phyloP scores from a whole-genome alignment of 768 basidiomycete genomes.

The Suillus occidentalis region DNA sequence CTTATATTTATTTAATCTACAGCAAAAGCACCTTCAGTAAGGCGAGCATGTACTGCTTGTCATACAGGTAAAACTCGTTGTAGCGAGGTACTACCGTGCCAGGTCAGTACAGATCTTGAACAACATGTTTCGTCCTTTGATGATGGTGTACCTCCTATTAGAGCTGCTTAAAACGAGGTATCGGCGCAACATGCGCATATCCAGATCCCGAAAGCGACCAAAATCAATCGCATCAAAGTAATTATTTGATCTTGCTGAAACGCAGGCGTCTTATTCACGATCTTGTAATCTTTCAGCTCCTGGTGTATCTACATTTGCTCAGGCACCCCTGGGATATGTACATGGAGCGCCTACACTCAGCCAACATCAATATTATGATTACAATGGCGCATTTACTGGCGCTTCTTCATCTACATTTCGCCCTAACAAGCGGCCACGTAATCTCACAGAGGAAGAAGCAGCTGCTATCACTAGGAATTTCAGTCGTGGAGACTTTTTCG shows the following conservation, averaged over 20 bases:
- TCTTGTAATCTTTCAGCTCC: slow-evolving; percentile 26
- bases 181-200: slow-evolving; percentile 69
- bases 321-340: slow-evolving; percentile 40
- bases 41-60: slow-evolving; percentile 78
- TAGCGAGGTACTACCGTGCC: slow-evolving; percentile 79
- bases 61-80: slow-evolving; percentile 84
- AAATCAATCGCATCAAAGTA: slow-evolving; percentile 31
- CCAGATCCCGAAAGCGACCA: slow-evolving; percentile 72
- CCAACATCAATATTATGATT: slow-evolving; percentile 74
- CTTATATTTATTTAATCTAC: slow-evolving; percentile 15
- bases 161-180: slow-evolving; percentile 82
- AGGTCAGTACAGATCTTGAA: slow-evolving; percentile 43
- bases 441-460: slow-evolving; percentile 80
- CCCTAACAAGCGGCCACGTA: slow-evolving; percentile 76
- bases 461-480: slow-evolving; percentile 84
- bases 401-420: slow-evolving; percentile 77
- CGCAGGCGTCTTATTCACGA: neutral
- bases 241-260: slow-evolving; percentile 13
- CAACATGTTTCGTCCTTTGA: neutral
- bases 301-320: slow-evolving; percentile 37
- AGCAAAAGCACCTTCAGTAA: slow-evolving; percentile 82
- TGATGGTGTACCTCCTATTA: slow-evolving; percentile 26
- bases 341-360: slow-evolving; percentile 46
- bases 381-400: slow-evolving; percentile 64
- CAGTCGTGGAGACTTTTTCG: slow-evolving; percentile 78